phyloP scores from a whole-genome alignment of 176 grass and related monocot species.

The Oryza brachyantha region DNA sequence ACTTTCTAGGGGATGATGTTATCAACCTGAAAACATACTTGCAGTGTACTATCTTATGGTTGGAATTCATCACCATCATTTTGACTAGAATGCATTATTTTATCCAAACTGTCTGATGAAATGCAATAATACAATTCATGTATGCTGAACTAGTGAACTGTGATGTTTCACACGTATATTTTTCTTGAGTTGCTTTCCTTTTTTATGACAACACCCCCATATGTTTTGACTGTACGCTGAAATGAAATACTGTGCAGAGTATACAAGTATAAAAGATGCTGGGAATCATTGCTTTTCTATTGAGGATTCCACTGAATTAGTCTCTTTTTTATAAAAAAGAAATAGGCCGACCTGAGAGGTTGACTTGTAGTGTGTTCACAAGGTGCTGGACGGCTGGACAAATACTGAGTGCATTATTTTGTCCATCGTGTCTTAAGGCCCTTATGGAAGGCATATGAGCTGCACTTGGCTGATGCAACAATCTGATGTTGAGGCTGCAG shows the following conservation, averaged over 20 bases:
- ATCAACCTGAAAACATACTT: background rate
- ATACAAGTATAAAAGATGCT: background rate
- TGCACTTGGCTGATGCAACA: background rate
- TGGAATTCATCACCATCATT: background rate
- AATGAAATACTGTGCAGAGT: background rate
- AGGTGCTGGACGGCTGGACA: background rate
- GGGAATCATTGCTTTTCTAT: background rate
- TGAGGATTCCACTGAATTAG: background rate
- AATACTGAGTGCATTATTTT: background rate
- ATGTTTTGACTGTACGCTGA: background rate
- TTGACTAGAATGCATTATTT: background rate
- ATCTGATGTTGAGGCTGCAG: too few species aligned
- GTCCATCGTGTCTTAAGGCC: background rate
- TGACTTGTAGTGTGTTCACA: background rate
- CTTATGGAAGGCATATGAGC: background rate
- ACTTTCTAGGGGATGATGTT: conserved; percentile 4
- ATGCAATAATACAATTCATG: background rate
- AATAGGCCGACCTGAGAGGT: background rate
- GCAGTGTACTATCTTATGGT: background rate
- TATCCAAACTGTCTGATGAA: background rate
- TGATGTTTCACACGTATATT: background rate
- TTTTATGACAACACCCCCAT: background rate
- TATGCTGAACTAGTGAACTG: background rate
- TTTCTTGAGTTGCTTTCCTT: background rate
- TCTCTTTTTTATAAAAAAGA: background rate